Evolutionary conservation across 108 stramenopile genomes (phyloP).

Genomic region (Skeletonema costatum): DNA sequence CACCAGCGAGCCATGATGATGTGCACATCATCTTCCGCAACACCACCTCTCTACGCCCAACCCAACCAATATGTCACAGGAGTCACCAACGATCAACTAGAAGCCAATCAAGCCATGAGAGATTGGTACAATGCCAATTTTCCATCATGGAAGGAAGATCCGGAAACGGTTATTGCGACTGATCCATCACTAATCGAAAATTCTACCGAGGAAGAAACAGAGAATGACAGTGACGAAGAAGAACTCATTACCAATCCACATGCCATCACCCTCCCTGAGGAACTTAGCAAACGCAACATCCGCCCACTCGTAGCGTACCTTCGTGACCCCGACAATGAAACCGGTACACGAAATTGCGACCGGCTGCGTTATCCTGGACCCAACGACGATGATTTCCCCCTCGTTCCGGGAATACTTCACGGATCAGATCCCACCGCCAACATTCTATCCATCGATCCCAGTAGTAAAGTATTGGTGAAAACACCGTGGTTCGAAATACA

Average conservation of each 20-base stretch:
- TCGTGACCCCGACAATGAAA: conserved; percentile 38
- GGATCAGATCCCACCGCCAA: conserved; percentile 71
- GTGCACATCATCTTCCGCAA: not conserved
- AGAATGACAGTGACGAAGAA: conserved; percentile 1
- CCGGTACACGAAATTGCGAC: conserved; percentile 43
- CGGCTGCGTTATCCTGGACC: conserved; percentile 35
- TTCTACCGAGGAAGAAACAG: not conserved
- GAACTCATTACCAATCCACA: not conserved
- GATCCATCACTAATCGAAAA: not conserved
- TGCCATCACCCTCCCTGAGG: conserved; percentile 12
- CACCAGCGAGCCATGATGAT: not conserved
- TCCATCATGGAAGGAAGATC: conserved; percentile 15
- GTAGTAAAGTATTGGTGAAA: conserved; percentile 60
- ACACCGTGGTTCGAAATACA: conserved; percentile 76
- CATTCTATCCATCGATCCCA: conserved; percentile 45
- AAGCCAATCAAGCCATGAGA: conserved; percentile 17
- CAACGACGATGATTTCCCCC: conserved; percentile 31
- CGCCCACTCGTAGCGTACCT: conserved; percentile 51
- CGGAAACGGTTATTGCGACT: conserved; percentile 3
- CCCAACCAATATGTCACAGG: conserved; percentile 39
- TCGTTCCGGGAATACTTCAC: conserved; percentile 80
- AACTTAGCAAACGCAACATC: conserved; percentile 42
- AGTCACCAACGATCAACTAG: conserved; percentile 44
- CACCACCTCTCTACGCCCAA: conserved; percentile 15
- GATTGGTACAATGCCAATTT: conserved; percentile 42